A percentile compares a stretch with the other conserved stretches of the same genome.
Conservation (phyloP, 352 stramenopile species). For the Sclerospora graminicola region DNA sequence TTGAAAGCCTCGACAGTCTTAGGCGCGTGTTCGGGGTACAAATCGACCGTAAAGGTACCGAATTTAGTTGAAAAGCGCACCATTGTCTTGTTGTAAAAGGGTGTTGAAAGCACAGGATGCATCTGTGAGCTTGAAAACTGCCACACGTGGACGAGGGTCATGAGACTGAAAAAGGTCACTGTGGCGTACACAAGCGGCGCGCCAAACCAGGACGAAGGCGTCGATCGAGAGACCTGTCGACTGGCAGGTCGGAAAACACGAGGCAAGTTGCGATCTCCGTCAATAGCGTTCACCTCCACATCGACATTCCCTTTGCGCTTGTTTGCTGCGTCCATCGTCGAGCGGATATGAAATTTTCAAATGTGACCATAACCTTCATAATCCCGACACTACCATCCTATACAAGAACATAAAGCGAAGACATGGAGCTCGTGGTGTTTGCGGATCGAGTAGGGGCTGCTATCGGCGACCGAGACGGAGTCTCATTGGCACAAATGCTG, state of each 20-base stretch:
- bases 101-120: constrained; percentile 35
- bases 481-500: constrained; percentile 41
- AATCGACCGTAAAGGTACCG: constrained; percentile 63
- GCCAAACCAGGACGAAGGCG: constrained; percentile 25
- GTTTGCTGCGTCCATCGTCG: constrained; percentile 16
- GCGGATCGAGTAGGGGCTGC: constrained; percentile 46
- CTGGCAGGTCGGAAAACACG: not conserved
- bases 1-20: constrained; percentile 63
- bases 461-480: constrained; percentile 38
- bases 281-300: constrained; percentile 8
- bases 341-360: not conserved
- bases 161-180: constrained; percentile 41
- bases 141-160: constrained; percentile 54
- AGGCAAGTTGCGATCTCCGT: constrained; percentile 4
- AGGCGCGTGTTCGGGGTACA: constrained; percentile 71
- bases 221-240: not conserved
- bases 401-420: too few relatives aligned
- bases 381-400: too few relatives aligned
- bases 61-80: constrained; percentile 72
- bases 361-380: not conserved
- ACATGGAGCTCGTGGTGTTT: constrained; percentile 53
- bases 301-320: constrained; percentile 21
- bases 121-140: constrained; percentile 40
- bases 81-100: constrained; percentile 78
- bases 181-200: constrained; percentile 29